Evolutionary conservation across 768 basidiomycete species (phyloP).

Genomic region (Pholiota molesta): DNA sequence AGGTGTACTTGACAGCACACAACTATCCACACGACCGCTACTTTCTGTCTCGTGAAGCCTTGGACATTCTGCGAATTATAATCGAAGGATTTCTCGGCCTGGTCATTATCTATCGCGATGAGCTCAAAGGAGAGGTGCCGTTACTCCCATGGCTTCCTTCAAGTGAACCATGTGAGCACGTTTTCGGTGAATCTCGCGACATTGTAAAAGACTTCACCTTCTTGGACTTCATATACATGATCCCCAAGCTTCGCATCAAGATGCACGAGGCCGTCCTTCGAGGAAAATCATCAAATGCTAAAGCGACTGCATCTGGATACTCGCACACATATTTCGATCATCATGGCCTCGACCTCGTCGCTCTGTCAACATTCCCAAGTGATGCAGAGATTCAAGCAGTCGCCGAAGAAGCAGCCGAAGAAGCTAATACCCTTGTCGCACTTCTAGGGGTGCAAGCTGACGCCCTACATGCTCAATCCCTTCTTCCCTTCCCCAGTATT

Average conservation of each 20-base stretch:
- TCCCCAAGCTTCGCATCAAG: slow-evolving; percentile 26
- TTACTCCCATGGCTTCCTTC: slow-evolving; percentile 8
- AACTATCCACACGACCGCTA: neutral
- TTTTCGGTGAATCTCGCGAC: slow-evolving; percentile 31
- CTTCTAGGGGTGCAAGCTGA: slow-evolving; percentile 19
- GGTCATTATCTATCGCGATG: neutral
- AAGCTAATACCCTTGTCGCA: slow-evolving; percentile 23
- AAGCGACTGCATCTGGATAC: too few relatives aligned
- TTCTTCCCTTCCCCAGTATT: neutral
- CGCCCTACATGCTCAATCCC: neutral
- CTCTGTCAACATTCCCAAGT: slow-evolving; percentile 23
- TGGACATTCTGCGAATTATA: neutral
- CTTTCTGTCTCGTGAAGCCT: neutral
- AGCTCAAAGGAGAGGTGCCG: neutral
- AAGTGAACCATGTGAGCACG: slow-evolving; percentile 36
- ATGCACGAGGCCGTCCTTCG: slow-evolving; percentile 25
- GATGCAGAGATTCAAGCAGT: slow-evolving; percentile 27
- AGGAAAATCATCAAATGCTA: slow-evolving; percentile 12
- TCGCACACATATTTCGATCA: too few relatives aligned
- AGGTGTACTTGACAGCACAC: neutral
- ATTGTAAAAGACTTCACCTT: slow-evolving; percentile 38
- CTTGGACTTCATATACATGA: slow-evolving; percentile 31
- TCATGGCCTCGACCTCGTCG: too few relatives aligned
- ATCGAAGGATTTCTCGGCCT: neutral
- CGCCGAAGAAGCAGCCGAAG: slow-evolving; percentile 19